Percentiles rank a stretch among this genome's conserved stretches.
Evolutionary conservation across 2,329 filamentous ascomycete genomes (phyloP).

Genomic region (Cercospora sp.): DNA sequence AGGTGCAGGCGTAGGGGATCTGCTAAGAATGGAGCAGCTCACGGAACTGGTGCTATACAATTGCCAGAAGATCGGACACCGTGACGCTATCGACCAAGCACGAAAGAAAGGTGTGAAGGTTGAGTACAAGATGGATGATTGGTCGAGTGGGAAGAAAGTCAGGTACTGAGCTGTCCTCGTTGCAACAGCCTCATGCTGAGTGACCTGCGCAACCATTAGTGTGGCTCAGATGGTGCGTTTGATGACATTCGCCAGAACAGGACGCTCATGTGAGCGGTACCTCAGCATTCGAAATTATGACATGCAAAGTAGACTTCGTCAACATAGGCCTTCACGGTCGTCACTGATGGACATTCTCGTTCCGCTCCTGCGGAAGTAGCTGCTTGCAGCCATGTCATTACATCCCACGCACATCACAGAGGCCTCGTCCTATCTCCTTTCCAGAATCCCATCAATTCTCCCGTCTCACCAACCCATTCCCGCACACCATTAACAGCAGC

Average conservation of each 20-base stretch:
- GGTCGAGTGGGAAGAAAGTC: constrained; percentile 25
- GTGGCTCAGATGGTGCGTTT: background rate
- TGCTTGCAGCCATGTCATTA: background rate
- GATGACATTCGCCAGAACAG: background rate
- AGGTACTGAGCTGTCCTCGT: constrained; percentile 22
- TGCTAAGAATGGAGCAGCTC: constrained; percentile 34
- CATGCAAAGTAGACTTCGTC: background rate
- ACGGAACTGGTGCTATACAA: constrained; percentile 38
- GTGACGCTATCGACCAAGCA: constrained; percentile 47
- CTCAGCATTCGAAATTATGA: background rate
- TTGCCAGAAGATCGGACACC: constrained; percentile 38
- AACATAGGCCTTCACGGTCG: background rate
- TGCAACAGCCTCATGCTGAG: too few species aligned
- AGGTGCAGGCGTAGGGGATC: constrained; percentile 44
- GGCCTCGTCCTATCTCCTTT: constrained; percentile 58
- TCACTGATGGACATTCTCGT: background rate
- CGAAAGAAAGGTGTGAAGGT: constrained; percentile 39
- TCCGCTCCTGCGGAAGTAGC: background rate
- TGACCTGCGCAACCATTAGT: too few species aligned
- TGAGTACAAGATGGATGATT: constrained; percentile 23
- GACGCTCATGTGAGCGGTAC: background rate
- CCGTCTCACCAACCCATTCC: constrained; percentile 65
- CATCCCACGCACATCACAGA: constrained; percentile 26
- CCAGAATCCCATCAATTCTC: constrained; percentile 63
- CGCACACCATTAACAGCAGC: constrained; percentile 59